Percentiles rank a stretch among this genome's conserved stretches.
Conservation (phyloP, 2,329 filamentous ascomycete species). For the Colletotrichum navitas region DNA sequence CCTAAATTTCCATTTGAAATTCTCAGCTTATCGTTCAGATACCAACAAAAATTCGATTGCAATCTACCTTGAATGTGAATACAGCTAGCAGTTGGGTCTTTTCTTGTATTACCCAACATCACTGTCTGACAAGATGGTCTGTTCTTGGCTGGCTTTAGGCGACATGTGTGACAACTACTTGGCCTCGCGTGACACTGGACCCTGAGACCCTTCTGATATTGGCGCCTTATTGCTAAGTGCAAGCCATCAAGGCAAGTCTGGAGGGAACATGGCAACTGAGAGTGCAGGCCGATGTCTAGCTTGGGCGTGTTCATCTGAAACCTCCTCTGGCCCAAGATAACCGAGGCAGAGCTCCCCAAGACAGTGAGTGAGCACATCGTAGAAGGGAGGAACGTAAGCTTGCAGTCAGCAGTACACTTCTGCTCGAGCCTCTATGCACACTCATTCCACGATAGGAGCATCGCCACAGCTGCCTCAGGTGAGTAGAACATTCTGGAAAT, state of each 20-base stretch:
- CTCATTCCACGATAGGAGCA: background rate
- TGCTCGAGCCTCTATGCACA: background rate
- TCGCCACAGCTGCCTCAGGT: slow-evolving; percentile 2
- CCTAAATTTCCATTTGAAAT: background rate
- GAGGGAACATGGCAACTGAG: background rate
- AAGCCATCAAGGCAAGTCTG: slow-evolving; percentile 12
- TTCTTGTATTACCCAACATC: background rate
- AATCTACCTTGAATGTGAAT: background rate
- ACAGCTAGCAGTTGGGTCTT: background rate
- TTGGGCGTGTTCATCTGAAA: slow-evolving; percentile 27
- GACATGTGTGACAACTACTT: background rate
- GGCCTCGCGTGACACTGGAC: slow-evolving; percentile 28
- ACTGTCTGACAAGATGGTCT: background rate
- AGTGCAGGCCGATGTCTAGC: slow-evolving; percentile 10
- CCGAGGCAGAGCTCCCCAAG: background rate
- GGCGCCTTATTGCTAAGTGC: slow-evolving; percentile 15
- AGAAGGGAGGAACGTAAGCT: background rate
- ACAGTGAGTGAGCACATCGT: background rate
- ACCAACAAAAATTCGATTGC: background rate
- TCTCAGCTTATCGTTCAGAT: background rate
- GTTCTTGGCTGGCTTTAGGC: background rate
- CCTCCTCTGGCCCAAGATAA: slow-evolving; percentile 10
- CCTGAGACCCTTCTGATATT: slow-evolving; percentile 12
- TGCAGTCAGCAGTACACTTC: background rate
- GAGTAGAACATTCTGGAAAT: background rate